Base-by-base conservation (phyloP, 495 filamentous ascomycete species). In the Neurospora sp. region DNA sequence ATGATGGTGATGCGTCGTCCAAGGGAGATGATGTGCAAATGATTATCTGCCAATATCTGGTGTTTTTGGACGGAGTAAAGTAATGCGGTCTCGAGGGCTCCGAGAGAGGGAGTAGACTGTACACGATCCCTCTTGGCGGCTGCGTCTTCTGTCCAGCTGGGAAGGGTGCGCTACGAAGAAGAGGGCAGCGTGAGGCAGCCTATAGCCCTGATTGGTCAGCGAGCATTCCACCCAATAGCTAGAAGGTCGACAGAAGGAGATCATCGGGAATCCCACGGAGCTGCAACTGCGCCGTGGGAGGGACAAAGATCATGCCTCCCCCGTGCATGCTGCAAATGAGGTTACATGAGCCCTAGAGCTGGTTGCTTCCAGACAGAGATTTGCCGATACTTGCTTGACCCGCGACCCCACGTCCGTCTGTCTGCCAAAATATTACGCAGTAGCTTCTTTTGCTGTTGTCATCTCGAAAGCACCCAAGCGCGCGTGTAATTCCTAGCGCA, bases 1-100 rank as follows among this genome's bases (percentile, higher is more conserved):
- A 20, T 73, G 74, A 71, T 46, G 76, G 73, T 73, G 77, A 78
- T 77, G 77, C 53, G 74, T 69, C 73, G 68, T 41, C 74, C 44
- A 68, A 65, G 53, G 42, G 68, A 74, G 71, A 68, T 72, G 71
- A 68, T 72, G 31, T 1, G 37, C 71, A 74, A 74, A 69, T 44
- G 18, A 65, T 4, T 35, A 35, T 65, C 65, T 59, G 53, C 59
- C 39, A 68, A 59, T 31, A 20, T 59, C 20, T 46, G 20, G 10
- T 37, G 40, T 22, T 46, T 41, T 9, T 35, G 61, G 35, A 37
- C 35, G 35, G 35, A 37, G 35, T 37, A 37, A 37, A 37, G 35
- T 37, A 40, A n/a, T 39, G 9, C 42, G 39, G 69, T 46, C 71
- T 68, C 12, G 59, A 40, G 42, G 39, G 40, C 9, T 22, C 44